Conservation (phyloP, 345 rosid species). For the Boechera retrofracta region DNA sequence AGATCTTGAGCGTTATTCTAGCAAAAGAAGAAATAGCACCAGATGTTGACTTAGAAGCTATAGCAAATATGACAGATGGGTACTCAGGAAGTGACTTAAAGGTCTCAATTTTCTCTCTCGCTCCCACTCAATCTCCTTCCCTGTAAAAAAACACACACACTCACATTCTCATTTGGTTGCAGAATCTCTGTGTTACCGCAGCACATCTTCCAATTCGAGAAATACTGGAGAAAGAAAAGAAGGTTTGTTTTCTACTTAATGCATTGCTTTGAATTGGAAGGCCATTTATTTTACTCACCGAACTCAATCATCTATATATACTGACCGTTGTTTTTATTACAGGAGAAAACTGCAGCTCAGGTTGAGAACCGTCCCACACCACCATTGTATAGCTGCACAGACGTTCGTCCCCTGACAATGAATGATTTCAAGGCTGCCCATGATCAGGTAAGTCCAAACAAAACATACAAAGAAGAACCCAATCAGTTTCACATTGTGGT, state of each 20-base stretch:
- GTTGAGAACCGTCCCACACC: constrained; percentile 75
- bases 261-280: background rate
- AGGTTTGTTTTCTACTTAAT: constrained; percentile 57
- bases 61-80: constrained; percentile 92
- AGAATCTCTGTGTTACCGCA: constrained; percentile 94
- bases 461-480: background rate
- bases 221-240: constrained; percentile 87
- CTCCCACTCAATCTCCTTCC: constrained; percentile 21
- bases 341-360: constrained; percentile 74
- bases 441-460: constrained; percentile 68
- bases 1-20: constrained; percentile 79
- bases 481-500: background rate
- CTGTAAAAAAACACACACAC: background rate
- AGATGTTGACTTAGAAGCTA: constrained; percentile 76
- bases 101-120: constrained; percentile 50
- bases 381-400: constrained; percentile 67
- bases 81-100: constrained; percentile 97
- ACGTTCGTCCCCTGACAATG: constrained; percentile 78
- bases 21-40: constrained; percentile 87
- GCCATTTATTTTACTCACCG: background rate
- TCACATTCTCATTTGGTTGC: constrained; percentile 43
- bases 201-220: constrained; percentile 98
- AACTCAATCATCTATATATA: background rate
- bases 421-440: constrained; percentile 88
- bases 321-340: constrained; percentile 34